Evolutionary conservation across 805 yeast species (phyloP).

Genomic region (Sugiyamaella smithiae): DNA sequence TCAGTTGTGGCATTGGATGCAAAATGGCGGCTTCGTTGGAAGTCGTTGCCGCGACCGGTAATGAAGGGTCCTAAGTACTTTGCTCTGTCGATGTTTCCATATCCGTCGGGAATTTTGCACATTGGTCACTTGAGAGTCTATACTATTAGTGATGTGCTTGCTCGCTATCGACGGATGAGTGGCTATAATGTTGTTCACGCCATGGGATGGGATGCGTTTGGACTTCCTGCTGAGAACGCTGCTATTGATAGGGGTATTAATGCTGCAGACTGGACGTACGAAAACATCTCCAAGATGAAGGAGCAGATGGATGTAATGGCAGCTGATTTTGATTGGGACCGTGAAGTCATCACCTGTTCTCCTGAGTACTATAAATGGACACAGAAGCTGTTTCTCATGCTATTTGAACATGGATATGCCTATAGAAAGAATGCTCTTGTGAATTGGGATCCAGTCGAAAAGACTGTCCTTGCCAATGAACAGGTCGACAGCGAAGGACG

Average conservation of each 20-base stretch:
- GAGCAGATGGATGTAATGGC: conserved; percentile 73
- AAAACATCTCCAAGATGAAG: conserved; percentile 83
- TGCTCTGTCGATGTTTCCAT: conserved; percentile 88
- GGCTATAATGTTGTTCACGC: conserved; percentile 87
- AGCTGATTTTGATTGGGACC: conserved; percentile 90
- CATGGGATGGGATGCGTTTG: conserved; percentile 99
- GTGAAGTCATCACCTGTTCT: conserved; percentile 80
- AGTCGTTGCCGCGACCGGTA: conserved; percentile 17
- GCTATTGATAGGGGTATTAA: conserved; percentile 81
- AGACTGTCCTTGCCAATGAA: conserved; percentile 93
- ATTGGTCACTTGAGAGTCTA: conserved; percentile 94
- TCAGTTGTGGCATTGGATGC: conserved; percentile 29
- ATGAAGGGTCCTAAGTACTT: conserved; percentile 41
- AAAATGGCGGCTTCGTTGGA: conserved; percentile 34
- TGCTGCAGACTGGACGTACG: conserved; percentile 80
- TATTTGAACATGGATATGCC: conserved; percentile 76
- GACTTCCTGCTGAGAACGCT: conserved; percentile 97
- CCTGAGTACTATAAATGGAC: conserved; percentile 92
- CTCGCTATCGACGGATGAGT: conserved; percentile 71
- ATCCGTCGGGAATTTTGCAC: conserved; percentile 90
- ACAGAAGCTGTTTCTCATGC: conserved; percentile 73
- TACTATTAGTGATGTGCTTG: conserved; percentile 80
- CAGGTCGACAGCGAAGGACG: conserved; percentile 89
- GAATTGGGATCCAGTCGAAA: conserved; percentile 97
- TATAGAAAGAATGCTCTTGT: conserved; percentile 84